A percentile compares a stretch with the other conserved stretches of the same genome.
Evolutionary conservation across 495 filamentous ascomycete species (phyloP).

Genomic region (Glonium stellatum): DNA sequence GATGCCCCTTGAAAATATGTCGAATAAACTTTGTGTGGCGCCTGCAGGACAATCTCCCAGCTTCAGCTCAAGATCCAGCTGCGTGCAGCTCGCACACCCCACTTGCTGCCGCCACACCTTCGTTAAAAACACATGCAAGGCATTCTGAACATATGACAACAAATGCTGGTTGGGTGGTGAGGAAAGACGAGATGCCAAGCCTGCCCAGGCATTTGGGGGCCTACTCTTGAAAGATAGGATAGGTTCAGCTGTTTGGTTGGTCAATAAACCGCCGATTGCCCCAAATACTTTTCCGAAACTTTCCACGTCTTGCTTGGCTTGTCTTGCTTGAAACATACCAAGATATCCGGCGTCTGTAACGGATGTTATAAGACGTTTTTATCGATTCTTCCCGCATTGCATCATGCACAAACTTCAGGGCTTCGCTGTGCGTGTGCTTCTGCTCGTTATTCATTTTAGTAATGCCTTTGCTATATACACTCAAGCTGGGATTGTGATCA

Average conservation of each 20-base stretch:
- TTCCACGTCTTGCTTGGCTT: neutral
- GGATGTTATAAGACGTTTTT: neutral
- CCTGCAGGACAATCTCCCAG: neutral
- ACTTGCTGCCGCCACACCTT: too few relatives aligned
- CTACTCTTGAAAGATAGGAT: too few relatives aligned
- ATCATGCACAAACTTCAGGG: neutral
- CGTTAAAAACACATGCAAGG: too few relatives aligned
- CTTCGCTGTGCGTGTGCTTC: neutral
- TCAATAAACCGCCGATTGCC: neutral
- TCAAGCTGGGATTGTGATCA: constrained; percentile 8
- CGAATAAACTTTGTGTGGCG: neutral
- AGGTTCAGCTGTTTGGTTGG: too few relatives aligned
- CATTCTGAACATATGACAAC: too few relatives aligned
- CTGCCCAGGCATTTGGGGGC: too few relatives aligned
- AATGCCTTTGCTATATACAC: neutral
- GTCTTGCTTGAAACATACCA: neutral
- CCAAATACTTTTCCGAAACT: neutral
- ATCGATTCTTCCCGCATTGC: neutral
- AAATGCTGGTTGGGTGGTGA: too few relatives aligned
- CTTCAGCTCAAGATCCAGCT: neutral
- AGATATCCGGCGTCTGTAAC: neutral
- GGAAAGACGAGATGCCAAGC: too few relatives aligned
- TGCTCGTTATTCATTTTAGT: neutral
- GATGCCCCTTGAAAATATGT: neutral
- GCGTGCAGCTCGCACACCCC: too few relatives aligned